Evolutionary conservation across 2,329 filamentous ascomycete genomes (phyloP), one percentile per base, ranked within the genome.

Genomic region (Fusarium oligoseptatum): DNA sequence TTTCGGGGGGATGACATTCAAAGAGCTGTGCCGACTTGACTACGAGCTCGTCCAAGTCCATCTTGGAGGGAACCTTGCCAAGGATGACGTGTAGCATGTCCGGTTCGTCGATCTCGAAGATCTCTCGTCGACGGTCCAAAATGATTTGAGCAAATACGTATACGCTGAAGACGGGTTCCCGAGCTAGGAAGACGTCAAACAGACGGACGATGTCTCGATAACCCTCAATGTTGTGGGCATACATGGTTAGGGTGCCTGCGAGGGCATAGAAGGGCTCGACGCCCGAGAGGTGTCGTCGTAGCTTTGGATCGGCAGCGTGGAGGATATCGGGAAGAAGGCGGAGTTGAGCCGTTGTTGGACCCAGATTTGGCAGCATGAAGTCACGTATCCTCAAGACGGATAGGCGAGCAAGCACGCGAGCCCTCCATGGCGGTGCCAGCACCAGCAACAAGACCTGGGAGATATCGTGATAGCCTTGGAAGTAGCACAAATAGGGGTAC

Each of bases 401-500:
- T 68, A 99, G 91, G n/a, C 94, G 93, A 37, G 93, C 89, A 36
- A 97, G 90, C 17, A 92, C 91, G 8, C 87, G 82, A 20, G 88
- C 86, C 17, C 94, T 92, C 64, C 87, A 81, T 24, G 87, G 80
- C 11, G 90, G 85, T 0, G 92, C 92, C 5, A 99, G 88, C 12
- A 98, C 95, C 15, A 99, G 89, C 45, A 98, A 89, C 69, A 99
- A 89, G 27, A 99, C 97, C 84, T 99, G 97, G 77, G 94, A 97
- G 79, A 99, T 98, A 85, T 99, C 97, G 83, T 99, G 97, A 82
- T 97, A 99, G 81, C 97, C 97, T 85, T 99, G 97, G 83, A 99
- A 99, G 85, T 99, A 99, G 86, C 92, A 95, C 39, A 99, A 90
- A 81, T 92, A 92, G 17, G 95, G 95, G 78, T 97, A 89, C 37